phyloP scores from a whole-genome alignment of 345 rosid species.

The Populus deltoides region DNA sequence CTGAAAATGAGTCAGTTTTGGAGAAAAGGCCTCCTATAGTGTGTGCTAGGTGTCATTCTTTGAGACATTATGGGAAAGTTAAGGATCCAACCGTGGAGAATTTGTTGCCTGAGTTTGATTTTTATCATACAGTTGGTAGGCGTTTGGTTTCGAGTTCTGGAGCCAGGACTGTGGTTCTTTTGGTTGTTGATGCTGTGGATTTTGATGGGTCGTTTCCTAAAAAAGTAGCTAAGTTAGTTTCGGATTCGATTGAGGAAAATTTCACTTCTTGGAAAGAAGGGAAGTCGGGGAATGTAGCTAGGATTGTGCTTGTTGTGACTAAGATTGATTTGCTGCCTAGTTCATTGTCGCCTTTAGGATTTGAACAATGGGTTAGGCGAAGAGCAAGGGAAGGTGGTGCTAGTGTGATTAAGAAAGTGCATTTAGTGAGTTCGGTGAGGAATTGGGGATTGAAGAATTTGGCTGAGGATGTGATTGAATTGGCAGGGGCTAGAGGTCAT shows the following conservation, averaged over 20 bases:
- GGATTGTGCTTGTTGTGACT: slow-evolving; percentile 75
- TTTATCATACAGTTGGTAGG: slow-evolving; percentile 74
- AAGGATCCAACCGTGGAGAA: slow-evolving; percentile 79
- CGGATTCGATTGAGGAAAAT: slow-evolving; percentile 68
- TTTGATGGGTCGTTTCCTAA: slow-evolving; percentile 88
- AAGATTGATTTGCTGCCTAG: slow-evolving; percentile 85
- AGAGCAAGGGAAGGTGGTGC: slow-evolving; percentile 81
- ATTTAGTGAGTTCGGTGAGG: slow-evolving; percentile 81
- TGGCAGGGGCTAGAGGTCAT: slow-evolving; percentile 82
- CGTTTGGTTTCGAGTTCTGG: slow-evolving; percentile 60
- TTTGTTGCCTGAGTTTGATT: slow-evolving; percentile 89
- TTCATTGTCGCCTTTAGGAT: slow-evolving; percentile 61
- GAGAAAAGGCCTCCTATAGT: slow-evolving; percentile 52
- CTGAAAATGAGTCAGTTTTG: not conserved
- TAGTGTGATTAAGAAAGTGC: slow-evolving; percentile 59
- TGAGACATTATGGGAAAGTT: slow-evolving; percentile 85
- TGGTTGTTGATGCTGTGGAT: slow-evolving; percentile 88
- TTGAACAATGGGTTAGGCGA: slow-evolving; percentile 84
- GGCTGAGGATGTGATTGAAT: slow-evolving; percentile 61
- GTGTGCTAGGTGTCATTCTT: slow-evolving; percentile 84
- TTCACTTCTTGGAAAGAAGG: slow-evolving; percentile 73
- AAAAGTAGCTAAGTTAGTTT: slow-evolving; percentile 70
- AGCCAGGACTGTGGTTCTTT: slow-evolving; percentile 69
- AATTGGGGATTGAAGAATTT: slow-evolving; percentile 83
- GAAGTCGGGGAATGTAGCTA: slow-evolving; percentile 74